Evolutionary conservation across 192 early-diverging fungal species (phyloP), one percentile per base, ranked within the genome.

Genomic region (Entomortierella beljakovae): DNA sequence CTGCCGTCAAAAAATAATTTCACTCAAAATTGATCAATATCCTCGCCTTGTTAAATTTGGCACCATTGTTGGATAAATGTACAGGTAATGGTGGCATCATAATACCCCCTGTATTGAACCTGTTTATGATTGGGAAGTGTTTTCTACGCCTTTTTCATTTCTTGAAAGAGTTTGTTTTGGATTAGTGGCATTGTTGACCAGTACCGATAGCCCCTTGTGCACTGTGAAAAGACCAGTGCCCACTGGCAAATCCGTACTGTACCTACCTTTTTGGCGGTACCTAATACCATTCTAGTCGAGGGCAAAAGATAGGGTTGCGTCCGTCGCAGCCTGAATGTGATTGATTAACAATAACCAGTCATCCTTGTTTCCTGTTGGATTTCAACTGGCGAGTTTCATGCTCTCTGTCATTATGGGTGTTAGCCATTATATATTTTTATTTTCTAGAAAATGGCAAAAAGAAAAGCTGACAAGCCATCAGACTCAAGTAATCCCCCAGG

Each of bases 291-390:
- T 46, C 43, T 46, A 20, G 43, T 20, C 43, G 43, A 20, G 20
- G 43, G 43, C 43, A 46, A 46, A 46, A 46, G 43, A 46, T 46
- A 46, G 43, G 43, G 43, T 46, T 16, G 43, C 15, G 6, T 15
- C 43, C 43, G 43, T 46, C 43, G 15, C 43, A 46, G 43, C 43
- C 43, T 46, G 43, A 46, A 46, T 46, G 43, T 46, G 43, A 46
- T 46, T 46, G 43, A 2, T 46, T 46, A 46, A 20, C 43, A 46
- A 46, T 46, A 46, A 46, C 20, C 43, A 46, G 43, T 46, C 43
- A 46, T 46, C 43, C 20, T 46, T 46, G 43, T 46, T 46, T 46
- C 43, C 43, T 15, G 6, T 46, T 20, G 15, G 43, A 46, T 46
- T 46, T 46, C 15, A 46, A 46, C 43, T 46, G 43, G 43, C 43